Conservation (phyloP, 257 asterid species). For the Mitragyna speciosa region DNA sequence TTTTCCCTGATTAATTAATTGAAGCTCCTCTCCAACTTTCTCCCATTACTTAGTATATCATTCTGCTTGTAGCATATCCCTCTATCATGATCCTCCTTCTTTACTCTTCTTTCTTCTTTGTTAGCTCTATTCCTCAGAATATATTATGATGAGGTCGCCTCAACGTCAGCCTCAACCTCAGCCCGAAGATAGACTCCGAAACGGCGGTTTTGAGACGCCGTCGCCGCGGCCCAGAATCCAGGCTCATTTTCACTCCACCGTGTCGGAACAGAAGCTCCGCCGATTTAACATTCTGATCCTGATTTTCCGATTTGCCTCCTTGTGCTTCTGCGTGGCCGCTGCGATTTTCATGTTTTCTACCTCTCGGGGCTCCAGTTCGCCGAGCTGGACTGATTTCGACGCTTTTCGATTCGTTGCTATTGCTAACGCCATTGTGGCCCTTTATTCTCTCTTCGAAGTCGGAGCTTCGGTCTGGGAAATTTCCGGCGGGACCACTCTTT, state of each 20-base stretch:
- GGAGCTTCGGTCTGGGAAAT: constrained; percentile 54
- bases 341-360: constrained; percentile 47
- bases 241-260: constrained; percentile 46
- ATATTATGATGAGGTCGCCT: constrained; percentile 32
- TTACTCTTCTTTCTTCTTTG: background rate
- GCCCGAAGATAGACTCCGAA: constrained; percentile 13
- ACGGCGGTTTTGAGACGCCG: constrained; percentile 44
- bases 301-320: constrained; percentile 40
- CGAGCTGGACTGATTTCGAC: constrained; percentile 43
- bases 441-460: constrained; percentile 48
- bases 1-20: background rate
- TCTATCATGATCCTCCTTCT: constrained; percentile 1
- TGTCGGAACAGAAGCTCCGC: constrained; percentile 43
- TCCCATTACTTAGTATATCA: background rate
- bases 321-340: constrained; percentile 52
- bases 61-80: background rate
- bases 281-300: constrained; percentile 39
- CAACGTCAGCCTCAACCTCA: constrained; percentile 4
- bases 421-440: constrained; percentile 42
- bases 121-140: background rate
- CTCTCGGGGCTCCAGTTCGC: constrained; percentile 27
- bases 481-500: constrained; percentile 34
- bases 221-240: constrained; percentile 44
- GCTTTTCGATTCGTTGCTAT: constrained; percentile 46
- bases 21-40: constrained; percentile 16